Base-by-base conservation (phyloP, 176 grass and related monocot genomes). In the Triticum timopheevii region DNA sequence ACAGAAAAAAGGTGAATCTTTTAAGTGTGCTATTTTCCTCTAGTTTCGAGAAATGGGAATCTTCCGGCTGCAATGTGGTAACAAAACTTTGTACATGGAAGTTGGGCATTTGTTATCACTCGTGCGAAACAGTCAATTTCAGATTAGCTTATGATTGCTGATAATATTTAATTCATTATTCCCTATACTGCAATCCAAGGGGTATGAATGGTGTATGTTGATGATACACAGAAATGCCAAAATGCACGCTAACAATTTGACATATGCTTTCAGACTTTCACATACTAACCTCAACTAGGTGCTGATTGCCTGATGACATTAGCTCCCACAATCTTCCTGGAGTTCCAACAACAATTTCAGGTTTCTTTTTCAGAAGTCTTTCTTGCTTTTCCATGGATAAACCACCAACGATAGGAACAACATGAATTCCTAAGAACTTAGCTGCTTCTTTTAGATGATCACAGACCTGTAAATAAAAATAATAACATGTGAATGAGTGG, bases 341-440 rank as follows among this genome's bases (percentile, higher is more conserved):
- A 87, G 95, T 98, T 88, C 85, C 93, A 80, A 98, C 95, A 83
- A 98, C 88, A 93, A 98, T 93, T 83, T 98, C 91, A 77, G 95
- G 93, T 42, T 87, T 87, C 79, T 74, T 86, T 90, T 90, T 93
- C 71, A 98, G 66, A 90, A 98, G 93, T 5, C 93, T 85, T 76
- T 98, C 93, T 88, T 98, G 95, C 31, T 98, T 98, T 82, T 98
- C 95, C 83, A 88, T 84, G 19, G 95, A 98, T 88, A 98, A 84
- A 85, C 95, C 95, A 80, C 93, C 95, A 82, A 98, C 93, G 64
- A 98, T 93, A 63, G 95, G 85, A 84, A 98, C 86, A 56, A 93
- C 83, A 75, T 89, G 86, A 80, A 95, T 90, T 66, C 90, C 86
- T 78, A 98, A 87, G 68, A 91, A 90, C 62, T 90, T 95, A 22